Conservation (phyloP, 441 rosid species). For the Syzygium malaccense region DNA sequence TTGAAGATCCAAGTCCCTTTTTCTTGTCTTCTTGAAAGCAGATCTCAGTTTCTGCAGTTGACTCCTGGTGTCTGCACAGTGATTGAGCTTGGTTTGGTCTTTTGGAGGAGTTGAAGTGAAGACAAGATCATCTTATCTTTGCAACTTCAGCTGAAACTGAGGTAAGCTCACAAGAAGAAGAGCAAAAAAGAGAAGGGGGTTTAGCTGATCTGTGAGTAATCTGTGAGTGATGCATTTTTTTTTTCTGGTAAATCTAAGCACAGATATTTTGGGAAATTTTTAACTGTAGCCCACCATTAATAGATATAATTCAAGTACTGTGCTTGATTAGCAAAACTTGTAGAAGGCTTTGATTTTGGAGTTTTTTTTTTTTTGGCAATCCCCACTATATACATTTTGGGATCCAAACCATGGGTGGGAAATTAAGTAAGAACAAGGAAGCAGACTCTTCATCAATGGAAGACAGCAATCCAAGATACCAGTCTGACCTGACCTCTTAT, state of each 20-base stretch:
- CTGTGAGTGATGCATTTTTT: background rate
- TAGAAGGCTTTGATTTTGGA: background rate
- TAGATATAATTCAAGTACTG: background rate
- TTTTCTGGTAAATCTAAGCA: background rate
- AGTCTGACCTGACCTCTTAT: background rate
- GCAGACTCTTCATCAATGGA: background rate
- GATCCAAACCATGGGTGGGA: background rate
- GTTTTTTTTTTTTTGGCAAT: background rate
- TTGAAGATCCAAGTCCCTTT: background rate
- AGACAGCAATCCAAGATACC: background rate
- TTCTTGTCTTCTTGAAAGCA: background rate
- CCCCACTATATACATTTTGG: background rate
- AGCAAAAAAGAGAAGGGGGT: background rate
- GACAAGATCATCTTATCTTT: background rate
- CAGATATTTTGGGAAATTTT: background rate
- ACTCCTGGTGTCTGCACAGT: background rate
- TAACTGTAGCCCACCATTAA: background rate
- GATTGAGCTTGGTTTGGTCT: background rate
- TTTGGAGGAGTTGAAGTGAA: background rate
- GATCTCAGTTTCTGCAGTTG: background rate
- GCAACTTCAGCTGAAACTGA: background rate
- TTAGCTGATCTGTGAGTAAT: background rate
- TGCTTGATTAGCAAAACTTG: background rate
- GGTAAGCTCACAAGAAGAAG: background rate
- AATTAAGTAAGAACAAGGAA: background rate